Evolutionary conservation across 2,329 filamentous ascomycete species (phyloP), one percentile per base, ranked within the genome.

Genomic region (Pseudogymnoascus pannorum): DNA sequence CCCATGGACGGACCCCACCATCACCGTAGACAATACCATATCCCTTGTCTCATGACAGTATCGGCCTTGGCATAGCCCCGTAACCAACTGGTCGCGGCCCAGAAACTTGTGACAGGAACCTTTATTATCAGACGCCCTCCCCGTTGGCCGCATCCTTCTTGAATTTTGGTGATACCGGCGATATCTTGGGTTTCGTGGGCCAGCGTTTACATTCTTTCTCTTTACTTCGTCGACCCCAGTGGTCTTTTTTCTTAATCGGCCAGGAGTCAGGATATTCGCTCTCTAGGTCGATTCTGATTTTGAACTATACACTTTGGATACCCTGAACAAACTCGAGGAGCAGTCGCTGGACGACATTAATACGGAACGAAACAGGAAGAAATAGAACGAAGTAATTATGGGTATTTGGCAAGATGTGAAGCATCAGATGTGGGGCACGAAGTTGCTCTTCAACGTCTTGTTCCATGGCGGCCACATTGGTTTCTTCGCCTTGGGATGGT

Each of bases 401-500:
- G 66, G 65, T 1, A 59, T 68, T 58, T 35, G 51, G n/a, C 33
- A 64, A 6, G 48, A 63, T 9, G 33, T 85, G 66, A 81, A 78
- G 73, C 85, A 85, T 75, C 86, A 92, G 75, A 82, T 92, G 64
- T 85, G 84, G 60, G 75, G 81, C 14, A 78, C 81, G 60, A 96
- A 95, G 74, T 72, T 96, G 61, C 63, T 88, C 57, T 96, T 95
- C 75, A 88, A 95, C 73, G 68, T 90, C 66, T 73, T 94, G 58
- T 96, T 95, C 73, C 93, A 91, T 86, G 81, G 80, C 3, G 77
- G 90, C 42, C 92, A 96, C 71, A 85, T 85, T 74, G 87, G 80
- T 22, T 73, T 95, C n/a, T 96, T 96, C 72, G 87, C 82, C 42
- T 83, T 86, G 69, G 92, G 92, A 81, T 96, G 92, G 92, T 95